phyloP scores from a whole-genome alignment of 2,329 filamentous ascomycete genomes.

The Colletotrichum spaethianum region DNA sequence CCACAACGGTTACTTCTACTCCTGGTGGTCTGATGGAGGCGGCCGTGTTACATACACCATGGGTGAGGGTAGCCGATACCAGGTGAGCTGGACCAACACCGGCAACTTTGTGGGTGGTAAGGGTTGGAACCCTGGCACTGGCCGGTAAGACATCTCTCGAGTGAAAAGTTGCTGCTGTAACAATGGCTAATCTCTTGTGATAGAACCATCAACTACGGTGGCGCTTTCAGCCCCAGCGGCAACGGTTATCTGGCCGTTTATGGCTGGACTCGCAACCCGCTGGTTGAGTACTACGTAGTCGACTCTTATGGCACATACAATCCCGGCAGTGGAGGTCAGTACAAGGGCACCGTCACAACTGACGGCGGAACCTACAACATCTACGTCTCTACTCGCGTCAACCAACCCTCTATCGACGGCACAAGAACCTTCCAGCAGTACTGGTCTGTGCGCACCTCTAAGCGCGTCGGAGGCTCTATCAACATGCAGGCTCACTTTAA shows the following conservation, averaged over 20 bases:
- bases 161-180: neutral
- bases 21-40: slow-evolving; percentile 59
- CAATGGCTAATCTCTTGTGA: neutral
- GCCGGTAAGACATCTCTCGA: slow-evolving; percentile 45
- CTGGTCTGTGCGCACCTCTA: slow-evolving; percentile 63
- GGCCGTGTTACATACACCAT: slow-evolving; percentile 60
- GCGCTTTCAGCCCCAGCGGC: slow-evolving; percentile 47
- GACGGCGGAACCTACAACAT: slow-evolving; percentile 55
- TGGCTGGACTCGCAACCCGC: slow-evolving; percentile 56
- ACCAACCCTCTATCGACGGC: slow-evolving; percentile 63
- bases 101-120: slow-evolving; percentile 72
- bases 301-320: slow-evolving; percentile 61
- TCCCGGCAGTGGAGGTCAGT: slow-evolving; percentile 53
- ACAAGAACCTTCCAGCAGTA: slow-evolving; percentile 65
- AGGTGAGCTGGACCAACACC: slow-evolving; percentile 58
- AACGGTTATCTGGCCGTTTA: slow-evolving; percentile 64
- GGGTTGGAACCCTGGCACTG: slow-evolving; percentile 68
- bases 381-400: slow-evolving; percentile 52
- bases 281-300: slow-evolving; percentile 58
- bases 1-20: slow-evolving; percentile 60
- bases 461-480: slow-evolving; percentile 65
- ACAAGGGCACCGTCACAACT: slow-evolving; percentile 49
- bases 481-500: slow-evolving; percentile 66
- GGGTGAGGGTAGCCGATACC: slow-evolving; percentile 58
- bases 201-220: slow-evolving; percentile 47